Conservation (phyloP, 2,329 filamentous ascomycete species). For the Aspergillus sergii region DNA sequence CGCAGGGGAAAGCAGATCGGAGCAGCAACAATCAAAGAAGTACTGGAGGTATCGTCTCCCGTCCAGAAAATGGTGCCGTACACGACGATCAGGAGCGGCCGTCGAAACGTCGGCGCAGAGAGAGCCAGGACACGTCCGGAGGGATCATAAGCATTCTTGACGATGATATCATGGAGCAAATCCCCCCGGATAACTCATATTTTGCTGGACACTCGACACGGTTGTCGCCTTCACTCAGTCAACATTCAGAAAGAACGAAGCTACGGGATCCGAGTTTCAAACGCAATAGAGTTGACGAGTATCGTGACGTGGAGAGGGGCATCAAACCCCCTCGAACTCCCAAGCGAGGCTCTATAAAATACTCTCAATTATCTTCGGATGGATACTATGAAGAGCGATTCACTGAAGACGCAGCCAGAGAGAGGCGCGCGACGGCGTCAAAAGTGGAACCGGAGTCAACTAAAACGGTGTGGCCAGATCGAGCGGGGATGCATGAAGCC, state of each 20-base stretch:
- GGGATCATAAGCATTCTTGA: constrained; percentile 19
- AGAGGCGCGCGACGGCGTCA: constrained; percentile 22
- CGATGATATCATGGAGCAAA: constrained; percentile 20
- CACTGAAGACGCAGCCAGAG: constrained; percentile 26
- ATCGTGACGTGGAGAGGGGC: constrained; percentile 23
- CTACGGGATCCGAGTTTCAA: background rate
- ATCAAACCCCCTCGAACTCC: constrained; percentile 12
- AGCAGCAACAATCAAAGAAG: constrained; percentile 6
- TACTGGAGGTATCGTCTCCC: constrained; percentile 9
- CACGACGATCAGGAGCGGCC: constrained; percentile 26
- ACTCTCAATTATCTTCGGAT: constrained; percentile 7
- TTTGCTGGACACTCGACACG: constrained; percentile 13
- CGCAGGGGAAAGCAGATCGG: constrained; percentile 20
- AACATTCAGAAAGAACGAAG: constrained; percentile 14
- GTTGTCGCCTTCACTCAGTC: constrained; percentile 26
- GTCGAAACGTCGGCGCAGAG: constrained; percentile 33
- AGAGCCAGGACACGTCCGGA: constrained; percentile 11
- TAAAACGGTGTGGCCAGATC: constrained; percentile 1
- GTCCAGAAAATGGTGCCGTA: constrained; percentile 16
- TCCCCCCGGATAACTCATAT: constrained; percentile 9
- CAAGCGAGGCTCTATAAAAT: constrained; percentile 10
- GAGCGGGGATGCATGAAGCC: constrained; percentile 9
- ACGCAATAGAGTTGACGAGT: constrained; percentile 19
- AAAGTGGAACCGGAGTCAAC: background rate
- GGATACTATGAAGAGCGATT: constrained; percentile 27